phyloP scores from a whole-genome alignment of 2,329 filamentous ascomycete genomes.

The Geosmithia flava region DNA sequence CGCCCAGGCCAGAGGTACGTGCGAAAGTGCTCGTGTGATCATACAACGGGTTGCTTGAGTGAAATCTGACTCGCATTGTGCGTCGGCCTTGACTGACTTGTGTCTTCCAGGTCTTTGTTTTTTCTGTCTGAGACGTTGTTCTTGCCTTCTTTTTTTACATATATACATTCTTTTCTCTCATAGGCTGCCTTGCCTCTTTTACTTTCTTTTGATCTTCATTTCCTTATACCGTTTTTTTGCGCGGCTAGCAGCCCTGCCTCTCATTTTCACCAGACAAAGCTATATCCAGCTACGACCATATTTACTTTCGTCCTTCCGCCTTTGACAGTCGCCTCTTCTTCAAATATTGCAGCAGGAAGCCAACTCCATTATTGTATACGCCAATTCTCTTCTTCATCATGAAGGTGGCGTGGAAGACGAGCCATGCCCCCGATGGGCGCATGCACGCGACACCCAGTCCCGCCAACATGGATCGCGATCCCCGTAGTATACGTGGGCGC shows the following conservation, averaged over 20 bases:
- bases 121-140: not conserved
- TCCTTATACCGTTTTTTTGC: not conserved
- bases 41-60: not conserved
- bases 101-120: not conserved
- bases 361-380: not conserved
- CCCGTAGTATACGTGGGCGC: conserved; percentile 34
- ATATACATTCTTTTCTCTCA: not conserved
- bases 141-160: not conserved
- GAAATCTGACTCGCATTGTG: not conserved
- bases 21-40: no score
- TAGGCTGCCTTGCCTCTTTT: not conserved
- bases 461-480: not conserved
- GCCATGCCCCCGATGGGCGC: conserved; percentile 7
- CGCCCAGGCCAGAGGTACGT: not conserved
- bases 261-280: not conserved
- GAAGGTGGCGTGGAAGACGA: conserved; percentile 27
- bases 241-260: not conserved
- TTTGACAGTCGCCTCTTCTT: not conserved
- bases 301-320: not conserved
- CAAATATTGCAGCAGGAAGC: not conserved
- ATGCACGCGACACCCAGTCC: not conserved
- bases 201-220: not conserved
- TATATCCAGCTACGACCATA: not conserved
- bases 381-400: not conserved
- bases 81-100: not conserved